Evolutionary conservation across 2,329 filamentous ascomycete species (phyloP), one percentile per base, ranked within the genome.

Genomic region (Penicillium sp.): DNA sequence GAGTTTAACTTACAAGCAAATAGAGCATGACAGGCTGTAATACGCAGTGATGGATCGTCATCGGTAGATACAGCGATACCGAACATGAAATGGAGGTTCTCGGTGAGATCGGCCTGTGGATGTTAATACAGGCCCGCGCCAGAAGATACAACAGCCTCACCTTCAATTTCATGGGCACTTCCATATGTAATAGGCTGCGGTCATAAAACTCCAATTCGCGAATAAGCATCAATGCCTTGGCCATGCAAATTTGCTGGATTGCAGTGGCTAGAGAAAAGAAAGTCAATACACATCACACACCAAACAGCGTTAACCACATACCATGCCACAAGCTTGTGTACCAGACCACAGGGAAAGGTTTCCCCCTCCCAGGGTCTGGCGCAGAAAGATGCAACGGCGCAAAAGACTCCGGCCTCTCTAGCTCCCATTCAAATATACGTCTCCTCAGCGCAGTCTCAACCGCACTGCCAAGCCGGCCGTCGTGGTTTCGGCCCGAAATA

Each of bases 1-100:
- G 11, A 43, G 36, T 2, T 18, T 21, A 16, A 56, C 67, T 46
- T 59, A 71, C 70, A 72, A 29, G 66, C 68, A 60, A 65, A 68
- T 5, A 72, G 58, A 14, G 68, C 67, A 47, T 72, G 67, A 43
- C 69, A 69, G 27, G 70, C 69, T 60, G 71, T 71, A 24, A 69
- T 65, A 27, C 68, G 67, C 21, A 69, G 52, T 1, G 68, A 64
- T n/a, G 67, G 67, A 24, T 71, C 68, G 38, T 71, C 67, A 22
- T 72, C 70, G 3, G 63, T 63, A 3, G 70, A 71, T 2, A 70
- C 57, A 13, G 67, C 68, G 31, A 72, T 71, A 31, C 70, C 70
- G 29, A 71, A 71, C 10, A 72, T 57, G 31, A 68, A 64, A 16
- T 63, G 59, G 1, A 72, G 58, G n/a, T 67, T 71, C 27, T 65